These are phyloP conservation scores for Aschersonia sp. DNA, from an alignment of 2,329 filamentous ascomycete species.

Conservation along the genomic window DNA sequence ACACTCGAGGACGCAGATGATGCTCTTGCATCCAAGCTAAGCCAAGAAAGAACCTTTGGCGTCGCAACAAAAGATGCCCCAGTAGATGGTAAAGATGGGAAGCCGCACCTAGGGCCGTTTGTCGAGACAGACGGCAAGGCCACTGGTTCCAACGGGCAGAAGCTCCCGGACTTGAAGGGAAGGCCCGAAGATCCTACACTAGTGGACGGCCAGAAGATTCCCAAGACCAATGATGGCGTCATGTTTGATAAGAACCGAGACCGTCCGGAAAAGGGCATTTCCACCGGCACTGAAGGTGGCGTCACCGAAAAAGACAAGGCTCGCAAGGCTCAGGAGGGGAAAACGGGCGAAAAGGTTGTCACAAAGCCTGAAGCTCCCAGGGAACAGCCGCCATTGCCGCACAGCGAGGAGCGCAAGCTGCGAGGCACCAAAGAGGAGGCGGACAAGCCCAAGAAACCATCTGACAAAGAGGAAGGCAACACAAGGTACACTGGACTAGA, in stretches of 20 bases:
- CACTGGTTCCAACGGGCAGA: constrained; percentile 19
- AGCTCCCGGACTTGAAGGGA: constrained; percentile 31
- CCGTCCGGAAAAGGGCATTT: constrained; percentile 62
- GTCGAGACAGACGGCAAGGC: constrained; percentile 38
- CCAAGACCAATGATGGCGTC: constrained; percentile 60
- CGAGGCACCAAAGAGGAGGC: constrained; percentile 24
- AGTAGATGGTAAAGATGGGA: constrained; percentile 85
- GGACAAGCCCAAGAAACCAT: constrained; percentile 25
- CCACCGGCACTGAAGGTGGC: constrained; percentile 77
- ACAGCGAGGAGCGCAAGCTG: constrained; percentile 64
- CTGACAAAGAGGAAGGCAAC: constrained; percentile 23
- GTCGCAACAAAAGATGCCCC: constrained; percentile 60
- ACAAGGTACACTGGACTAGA: constrained; percentile 22
- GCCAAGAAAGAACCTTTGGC: constrained; percentile 18
- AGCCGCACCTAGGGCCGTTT: constrained; percentile 78
- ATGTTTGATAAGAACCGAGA: constrained; percentile 79
- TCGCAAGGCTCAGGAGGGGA: constrained; percentile 51
- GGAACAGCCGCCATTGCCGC: constrained; percentile 67
- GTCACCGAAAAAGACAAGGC: constrained; percentile 79
- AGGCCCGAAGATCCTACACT: constrained; percentile 36
- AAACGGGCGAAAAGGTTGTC: constrained; percentile 49
- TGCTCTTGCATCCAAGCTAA: constrained; percentile 10
- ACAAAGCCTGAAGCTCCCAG: constrained; percentile 77
- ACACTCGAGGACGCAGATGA: constrained; percentile 12
- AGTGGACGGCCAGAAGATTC: constrained; percentile 46